Base-by-base conservation (phyloP, 108 stramenopile genomes). In the Nitzschia sp. region DNA sequence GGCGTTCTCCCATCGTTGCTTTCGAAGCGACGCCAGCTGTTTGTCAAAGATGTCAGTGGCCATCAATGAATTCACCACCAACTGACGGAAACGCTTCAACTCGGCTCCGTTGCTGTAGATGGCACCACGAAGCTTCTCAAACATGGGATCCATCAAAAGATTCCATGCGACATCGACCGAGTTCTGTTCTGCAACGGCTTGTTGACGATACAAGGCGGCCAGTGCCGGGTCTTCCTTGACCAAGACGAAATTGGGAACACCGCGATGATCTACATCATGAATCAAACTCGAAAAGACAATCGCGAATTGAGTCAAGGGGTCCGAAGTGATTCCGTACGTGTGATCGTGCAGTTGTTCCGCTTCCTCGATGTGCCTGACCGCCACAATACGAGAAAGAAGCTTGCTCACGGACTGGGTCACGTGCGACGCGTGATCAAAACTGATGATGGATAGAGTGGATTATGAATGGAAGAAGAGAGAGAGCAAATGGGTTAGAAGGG, bases 11-110 rank as follows among this genome's bases (percentile, higher is more conserved):
- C 76, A 71, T 19, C 71, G 54, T 36, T 32, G 31, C 45, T 71
- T 71, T 13, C 76, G 69, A 26, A 71, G 28, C 5, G 22, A 31
- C 1, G 19, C 34, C 27, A 77, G 72, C 45, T 85, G 76, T 52
- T 77, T 72, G 59, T 83, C 82, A 6, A 79, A 76, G 46, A 86
- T 83, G 44, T 86, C 85, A 2, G 85, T 86, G 3, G 79, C 85
- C 76, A 82, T 71, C 48, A 86, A 75, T 54, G 60, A 61, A n/a
- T 77, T 73, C 31, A 83, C 80, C 13, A 86, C 72, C 61, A 62
- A 53, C 58, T 82, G 72, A 21, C 81, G 81, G 68, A 86, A 82
- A 13, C 77, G 66, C 45, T 50, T 66, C 54, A 73, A 33, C 25
- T 86, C 81, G 17, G 69, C 71, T 26, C 35, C 32, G 28, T 71